Conservation (phyloP, 768 basidiomycete species). For the Rhodosporidiobolus sp. region DNA sequence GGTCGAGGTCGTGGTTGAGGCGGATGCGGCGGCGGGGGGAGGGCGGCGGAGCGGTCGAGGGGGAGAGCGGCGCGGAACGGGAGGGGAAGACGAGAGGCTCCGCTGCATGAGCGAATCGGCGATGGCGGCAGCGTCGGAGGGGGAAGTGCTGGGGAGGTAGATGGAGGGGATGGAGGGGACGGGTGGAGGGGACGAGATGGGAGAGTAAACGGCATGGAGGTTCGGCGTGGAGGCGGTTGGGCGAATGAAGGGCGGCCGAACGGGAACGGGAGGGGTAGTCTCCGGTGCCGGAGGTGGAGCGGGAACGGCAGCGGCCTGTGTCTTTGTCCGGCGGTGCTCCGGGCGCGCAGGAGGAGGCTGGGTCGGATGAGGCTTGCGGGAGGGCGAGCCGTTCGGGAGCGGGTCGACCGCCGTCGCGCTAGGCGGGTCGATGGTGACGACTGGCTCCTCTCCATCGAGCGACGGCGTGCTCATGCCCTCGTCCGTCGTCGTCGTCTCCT, state of each 20-base stretch:
- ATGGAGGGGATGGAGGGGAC: slow-evolving; percentile 9
- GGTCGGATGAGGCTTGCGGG: slow-evolving; percentile 42
- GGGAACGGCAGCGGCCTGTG: not conserved
- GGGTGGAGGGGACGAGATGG: slow-evolving; percentile 8
- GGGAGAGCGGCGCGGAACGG: slow-evolving; percentile 56
- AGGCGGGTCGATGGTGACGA: too few relatives aligned
- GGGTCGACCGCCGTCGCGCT: too few relatives aligned
- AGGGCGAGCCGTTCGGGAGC: too few relatives aligned
- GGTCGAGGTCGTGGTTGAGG: not conserved
- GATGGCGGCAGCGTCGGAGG: slow-evolving; percentile 45
- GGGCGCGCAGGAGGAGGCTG: slow-evolving; percentile 58
- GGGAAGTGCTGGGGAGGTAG: not conserved
- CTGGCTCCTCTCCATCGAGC: not conserved
- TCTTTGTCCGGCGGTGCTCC: slow-evolving; percentile 22
- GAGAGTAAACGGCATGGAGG: slow-evolving; percentile 48
- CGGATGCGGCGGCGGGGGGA: not conserved
- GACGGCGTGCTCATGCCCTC: not conserved
- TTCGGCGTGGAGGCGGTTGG: slow-evolving; percentile 68
- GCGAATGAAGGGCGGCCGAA: slow-evolving; percentile 56
- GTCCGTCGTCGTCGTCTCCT: slow-evolving; percentile 6
- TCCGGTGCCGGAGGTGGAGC: not conserved
- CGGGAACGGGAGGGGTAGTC: not conserved
- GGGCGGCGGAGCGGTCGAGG: slow-evolving; percentile 57
- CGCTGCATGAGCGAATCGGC: slow-evolving; percentile 46
- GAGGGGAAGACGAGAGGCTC: slow-evolving; percentile 13